Evolutionary conservation across 2,329 filamentous ascomycete genomes (phyloP).

Genomic region (Lecanoromycetidae sp.): DNA sequence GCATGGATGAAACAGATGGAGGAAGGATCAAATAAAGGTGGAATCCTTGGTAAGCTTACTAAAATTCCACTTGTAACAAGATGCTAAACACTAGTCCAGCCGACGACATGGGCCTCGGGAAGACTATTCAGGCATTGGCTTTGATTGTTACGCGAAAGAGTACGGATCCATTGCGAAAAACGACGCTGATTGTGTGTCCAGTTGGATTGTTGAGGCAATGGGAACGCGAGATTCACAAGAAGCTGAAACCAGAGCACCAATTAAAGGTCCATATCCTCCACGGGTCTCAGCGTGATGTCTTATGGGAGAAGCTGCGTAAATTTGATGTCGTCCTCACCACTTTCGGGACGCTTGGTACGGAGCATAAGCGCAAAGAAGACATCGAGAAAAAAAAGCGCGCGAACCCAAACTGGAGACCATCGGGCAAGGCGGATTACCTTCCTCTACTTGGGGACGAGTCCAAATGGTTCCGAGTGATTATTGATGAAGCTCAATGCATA

Average conservation of each 20-base stretch:
- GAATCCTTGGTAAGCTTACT: constrained; percentile 36
- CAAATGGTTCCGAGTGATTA: constrained; percentile 55
- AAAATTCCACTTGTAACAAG: background rate
- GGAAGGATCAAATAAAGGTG: constrained; percentile 57
- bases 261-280: constrained; percentile 61
- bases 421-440: constrained; percentile 31
- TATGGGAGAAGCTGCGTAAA: constrained; percentile 48
- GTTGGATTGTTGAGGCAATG: constrained; percentile 73
- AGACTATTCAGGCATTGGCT: constrained; percentile 71
- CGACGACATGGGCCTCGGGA: constrained; percentile 74
- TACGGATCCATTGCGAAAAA: constrained; percentile 46
- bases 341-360: constrained; percentile 58
- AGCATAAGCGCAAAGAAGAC: constrained; percentile 50
- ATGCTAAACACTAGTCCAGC: constrained; percentile 36
- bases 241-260: constrained; percentile 46
- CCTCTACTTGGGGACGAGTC: constrained; percentile 49
- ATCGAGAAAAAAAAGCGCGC: constrained; percentile 39
- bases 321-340: constrained; percentile 71
- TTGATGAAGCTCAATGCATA: constrained; percentile 72
- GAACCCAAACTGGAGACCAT: constrained; percentile 29
- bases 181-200: constrained; percentile 72
- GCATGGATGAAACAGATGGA: constrained; percentile 68
- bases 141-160: constrained; percentile 61
- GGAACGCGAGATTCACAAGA: constrained; percentile 64
- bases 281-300: constrained; percentile 43